phyloP scores from a whole-genome alignment of 1,284 basidiomycete species.

The Sanghuangporus weigelae region DNA sequence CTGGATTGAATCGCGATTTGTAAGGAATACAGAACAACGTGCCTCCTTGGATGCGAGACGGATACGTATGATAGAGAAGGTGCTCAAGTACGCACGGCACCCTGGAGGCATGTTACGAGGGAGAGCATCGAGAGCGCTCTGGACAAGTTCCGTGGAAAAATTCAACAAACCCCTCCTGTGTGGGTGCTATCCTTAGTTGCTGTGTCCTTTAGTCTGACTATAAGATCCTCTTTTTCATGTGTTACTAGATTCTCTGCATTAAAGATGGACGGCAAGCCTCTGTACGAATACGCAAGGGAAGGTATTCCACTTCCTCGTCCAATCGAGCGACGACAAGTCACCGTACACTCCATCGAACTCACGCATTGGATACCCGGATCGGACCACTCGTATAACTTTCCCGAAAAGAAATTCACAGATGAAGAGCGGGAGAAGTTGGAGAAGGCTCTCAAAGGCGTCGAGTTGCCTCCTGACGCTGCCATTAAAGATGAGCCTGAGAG shows the following conservation, averaged over 20 bases:
- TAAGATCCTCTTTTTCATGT: not conserved
- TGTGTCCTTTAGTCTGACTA: constrained; percentile 17
- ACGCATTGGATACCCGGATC: constrained; percentile 59
- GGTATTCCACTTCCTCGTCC: constrained; percentile 88
- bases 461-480: constrained; percentile 24
- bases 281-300: constrained; percentile 95
- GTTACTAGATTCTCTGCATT: constrained; percentile 85
- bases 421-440: constrained; percentile 71
- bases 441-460: constrained; percentile 49
- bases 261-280: constrained; percentile 95
- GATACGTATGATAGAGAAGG: constrained; percentile 94
- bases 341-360: constrained; percentile 75
- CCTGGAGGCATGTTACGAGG: constrained; percentile 81
- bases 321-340: constrained; percentile 84
- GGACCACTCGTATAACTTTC: constrained; percentile 67
- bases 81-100: constrained; percentile 65
- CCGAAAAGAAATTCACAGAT: constrained; percentile 59
- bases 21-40: constrained; percentile 89
- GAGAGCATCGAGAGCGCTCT: constrained; percentile 72
- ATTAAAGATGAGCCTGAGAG: constrained; percentile 29
- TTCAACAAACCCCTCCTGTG: constrained; percentile 90
- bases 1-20: not conserved
- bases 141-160: constrained; percentile 80
- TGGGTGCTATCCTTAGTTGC: constrained; percentile 35
- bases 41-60: constrained; percentile 90